Percentiles rank a stretch among this genome's conserved stretches.
These are phyloP conservation scores for Quercus aquifolioides DNA, from an alignment of 306 rosid species.

Conservation along the genomic window DNA sequence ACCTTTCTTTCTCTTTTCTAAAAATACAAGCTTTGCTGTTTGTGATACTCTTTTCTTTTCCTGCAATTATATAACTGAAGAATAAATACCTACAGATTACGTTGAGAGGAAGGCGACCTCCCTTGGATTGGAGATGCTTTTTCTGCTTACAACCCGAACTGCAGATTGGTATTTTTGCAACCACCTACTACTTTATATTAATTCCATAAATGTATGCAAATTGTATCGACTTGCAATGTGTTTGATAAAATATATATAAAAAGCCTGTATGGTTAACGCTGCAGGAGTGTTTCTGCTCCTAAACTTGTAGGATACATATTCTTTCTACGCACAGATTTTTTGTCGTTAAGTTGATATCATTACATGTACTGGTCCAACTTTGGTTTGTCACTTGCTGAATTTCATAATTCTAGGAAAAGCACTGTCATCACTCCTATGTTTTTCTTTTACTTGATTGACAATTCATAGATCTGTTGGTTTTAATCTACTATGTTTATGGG, in stretches of 20 bases:
- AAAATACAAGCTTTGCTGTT: not conserved
- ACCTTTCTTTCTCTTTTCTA: not conserved
- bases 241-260: not conserved
- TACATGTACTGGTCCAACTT: no score
- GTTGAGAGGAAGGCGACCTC: constrained; percentile 82
- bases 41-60: not conserved
- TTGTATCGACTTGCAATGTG: not conserved
- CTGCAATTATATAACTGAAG: not conserved
- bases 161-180: constrained; percentile 76
- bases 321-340: no score
- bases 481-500: no score
- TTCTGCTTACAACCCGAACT: constrained; percentile 84
- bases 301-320: no score
- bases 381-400: no score
- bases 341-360: no score
- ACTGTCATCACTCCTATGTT: no score
- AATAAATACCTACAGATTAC: constrained; percentile 61
- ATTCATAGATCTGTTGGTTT: no score
- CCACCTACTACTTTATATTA: not conserved
- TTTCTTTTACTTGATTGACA: no score
- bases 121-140: constrained; percentile 75
- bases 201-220: not conserved
- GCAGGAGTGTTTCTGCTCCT: no score
- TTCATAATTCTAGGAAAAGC: no score
- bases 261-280: not conserved